Evolutionary conservation across 2,329 filamentous ascomycete species (phyloP).

Genomic region (Alternaria arborescens): DNA sequence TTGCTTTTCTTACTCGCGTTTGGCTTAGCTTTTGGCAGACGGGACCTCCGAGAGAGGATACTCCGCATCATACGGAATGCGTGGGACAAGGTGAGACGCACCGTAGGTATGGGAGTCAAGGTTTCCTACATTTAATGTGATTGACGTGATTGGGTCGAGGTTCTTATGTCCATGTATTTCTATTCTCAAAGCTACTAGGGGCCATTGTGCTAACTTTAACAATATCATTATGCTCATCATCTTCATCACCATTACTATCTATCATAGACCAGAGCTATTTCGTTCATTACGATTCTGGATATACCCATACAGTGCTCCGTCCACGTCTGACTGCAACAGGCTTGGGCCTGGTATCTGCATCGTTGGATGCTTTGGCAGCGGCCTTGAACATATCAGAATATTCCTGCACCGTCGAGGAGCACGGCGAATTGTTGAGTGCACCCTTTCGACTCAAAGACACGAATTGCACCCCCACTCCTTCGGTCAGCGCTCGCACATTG

Average conservation of each 20-base stretch:
- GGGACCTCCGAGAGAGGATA: slow-evolving; percentile 77
- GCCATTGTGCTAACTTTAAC: not conserved
- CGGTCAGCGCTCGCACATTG: too few species aligned
- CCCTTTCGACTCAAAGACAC: too few species aligned
- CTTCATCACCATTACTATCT: not conserved
- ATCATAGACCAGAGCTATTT: not conserved
- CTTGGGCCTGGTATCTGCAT: too few species aligned
- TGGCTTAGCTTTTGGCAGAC: slow-evolving; percentile 76
- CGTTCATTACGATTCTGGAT: not conserved
- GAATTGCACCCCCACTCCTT: too few species aligned
- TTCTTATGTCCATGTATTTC: slow-evolving; percentile 6
- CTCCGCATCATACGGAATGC: slow-evolving; percentile 71
- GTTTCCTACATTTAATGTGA: slow-evolving; percentile 84
- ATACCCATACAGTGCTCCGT: not conserved
- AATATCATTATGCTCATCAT: not conserved
- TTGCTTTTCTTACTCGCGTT: slow-evolving; percentile 83
- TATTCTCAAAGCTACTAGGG: not conserved
- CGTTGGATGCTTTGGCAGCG: too few species aligned
- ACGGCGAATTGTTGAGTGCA: too few species aligned
- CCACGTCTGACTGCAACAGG: not conserved
- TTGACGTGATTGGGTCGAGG: not conserved
- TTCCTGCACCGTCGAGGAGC: too few species aligned
- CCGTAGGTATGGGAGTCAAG: slow-evolving; percentile 95
- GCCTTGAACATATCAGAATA: too few species aligned
- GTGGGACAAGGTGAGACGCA: slow-evolving; percentile 84